Evolutionary conservation across 2,329 filamentous ascomycete species (phyloP).

Genomic region (Ophiocordyceps australis): DNA sequence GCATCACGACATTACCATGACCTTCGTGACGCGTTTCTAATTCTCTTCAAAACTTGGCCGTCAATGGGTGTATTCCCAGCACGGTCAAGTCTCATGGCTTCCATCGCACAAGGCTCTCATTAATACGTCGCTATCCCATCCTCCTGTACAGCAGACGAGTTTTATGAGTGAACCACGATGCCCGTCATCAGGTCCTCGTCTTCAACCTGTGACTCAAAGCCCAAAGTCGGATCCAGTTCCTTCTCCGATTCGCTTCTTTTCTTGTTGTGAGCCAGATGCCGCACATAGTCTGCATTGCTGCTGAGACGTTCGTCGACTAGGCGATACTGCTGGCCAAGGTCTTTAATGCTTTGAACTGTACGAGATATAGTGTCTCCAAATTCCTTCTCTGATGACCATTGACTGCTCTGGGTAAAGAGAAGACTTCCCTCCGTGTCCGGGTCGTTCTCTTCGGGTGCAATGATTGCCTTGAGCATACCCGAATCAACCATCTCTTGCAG

Average conservation of each 20-base stretch:
- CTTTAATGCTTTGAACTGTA: slow-evolving; percentile 21
- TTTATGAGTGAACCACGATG: slow-evolving; percentile 8
- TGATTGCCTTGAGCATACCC: slow-evolving; percentile 30
- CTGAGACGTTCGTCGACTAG: slow-evolving; percentile 34
- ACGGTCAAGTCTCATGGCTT: no score
- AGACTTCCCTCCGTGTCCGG: slow-evolving; percentile 26
- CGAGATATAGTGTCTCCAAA: slow-evolving; percentile 27
- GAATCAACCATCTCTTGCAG: slow-evolving; percentile 35
- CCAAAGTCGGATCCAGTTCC: slow-evolving; percentile 12
- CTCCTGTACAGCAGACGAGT: no score
- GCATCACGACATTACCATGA: no score
- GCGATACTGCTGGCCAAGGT: slow-evolving; percentile 27
- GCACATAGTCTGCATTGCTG: slow-evolving; percentile 37
- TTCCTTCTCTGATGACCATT: slow-evolving; percentile 27
- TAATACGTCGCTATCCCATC: no score
- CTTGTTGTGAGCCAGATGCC: slow-evolving; percentile 24
- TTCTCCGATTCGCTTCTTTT: slow-evolving; percentile 24
- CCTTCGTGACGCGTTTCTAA: no score
- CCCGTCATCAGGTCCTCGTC: slow-evolving; percentile 45
- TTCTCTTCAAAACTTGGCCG: no score
- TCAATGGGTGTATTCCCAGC: no score
- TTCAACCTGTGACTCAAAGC: slow-evolving; percentile 29
- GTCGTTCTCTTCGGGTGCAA: slow-evolving; percentile 28
- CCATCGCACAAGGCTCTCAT: no score
- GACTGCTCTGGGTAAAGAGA: slow-evolving; percentile 25